Percentiles rank a stretch among this genome's conserved stretches.
Conservation (phyloP, 2,329 filamentous ascomycete species). For the Claviceps citrina region DNA sequence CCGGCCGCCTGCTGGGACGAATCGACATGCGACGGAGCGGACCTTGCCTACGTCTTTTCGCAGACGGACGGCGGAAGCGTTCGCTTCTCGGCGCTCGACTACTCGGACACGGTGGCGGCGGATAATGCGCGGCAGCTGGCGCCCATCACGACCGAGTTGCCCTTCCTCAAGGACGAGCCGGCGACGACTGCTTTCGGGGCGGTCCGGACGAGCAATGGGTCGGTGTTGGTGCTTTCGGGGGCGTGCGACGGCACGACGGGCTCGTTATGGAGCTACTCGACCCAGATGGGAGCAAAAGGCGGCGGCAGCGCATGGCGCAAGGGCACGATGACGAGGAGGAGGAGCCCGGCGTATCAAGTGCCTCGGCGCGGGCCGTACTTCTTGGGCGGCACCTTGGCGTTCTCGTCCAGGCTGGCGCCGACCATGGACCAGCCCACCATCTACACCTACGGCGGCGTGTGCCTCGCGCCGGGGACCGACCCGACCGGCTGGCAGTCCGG, state of each 20-base stretch:
- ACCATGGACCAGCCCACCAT: slow-evolving; percentile 37
- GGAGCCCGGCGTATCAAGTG: slow-evolving; percentile 8
- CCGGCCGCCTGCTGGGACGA: slow-evolving; percentile 29
- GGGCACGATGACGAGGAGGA: slow-evolving; percentile 14
- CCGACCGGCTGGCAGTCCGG: slow-evolving; percentile 43
- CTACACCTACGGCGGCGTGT: slow-evolving; percentile 87
- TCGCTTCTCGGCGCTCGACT: slow-evolving; percentile 49
- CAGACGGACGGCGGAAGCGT: slow-evolving; percentile 29
- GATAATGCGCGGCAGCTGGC: slow-evolving; percentile 28
- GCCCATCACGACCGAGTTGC: slow-evolving; percentile 40
- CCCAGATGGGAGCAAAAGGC: slow-evolving; percentile 16
- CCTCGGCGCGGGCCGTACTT: slow-evolving; percentile 28
- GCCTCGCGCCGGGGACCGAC: slow-evolving; percentile 35
- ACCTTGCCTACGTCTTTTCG: slow-evolving; percentile 55
- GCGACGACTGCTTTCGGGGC: slow-evolving; percentile 48
- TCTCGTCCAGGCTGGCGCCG: slow-evolving; percentile 45
- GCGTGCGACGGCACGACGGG: slow-evolving; percentile 45
- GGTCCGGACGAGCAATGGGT: slow-evolving; percentile 49
- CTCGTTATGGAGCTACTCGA: slow-evolving; percentile 53
- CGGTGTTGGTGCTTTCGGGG: slow-evolving; percentile 60
- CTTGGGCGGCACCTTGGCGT: slow-evolving; percentile 45
- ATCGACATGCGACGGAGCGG: slow-evolving; percentile 19
- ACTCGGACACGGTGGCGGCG: slow-evolving; percentile 40
- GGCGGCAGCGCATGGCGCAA: slow-evolving; percentile 13
- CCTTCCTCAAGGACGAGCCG: slow-evolving; percentile 40